Evolutionary conservation across 257 asterid species (phyloP), one percentile per base, ranked within the genome.

Genomic region (Galeopsis tetrahit): DNA sequence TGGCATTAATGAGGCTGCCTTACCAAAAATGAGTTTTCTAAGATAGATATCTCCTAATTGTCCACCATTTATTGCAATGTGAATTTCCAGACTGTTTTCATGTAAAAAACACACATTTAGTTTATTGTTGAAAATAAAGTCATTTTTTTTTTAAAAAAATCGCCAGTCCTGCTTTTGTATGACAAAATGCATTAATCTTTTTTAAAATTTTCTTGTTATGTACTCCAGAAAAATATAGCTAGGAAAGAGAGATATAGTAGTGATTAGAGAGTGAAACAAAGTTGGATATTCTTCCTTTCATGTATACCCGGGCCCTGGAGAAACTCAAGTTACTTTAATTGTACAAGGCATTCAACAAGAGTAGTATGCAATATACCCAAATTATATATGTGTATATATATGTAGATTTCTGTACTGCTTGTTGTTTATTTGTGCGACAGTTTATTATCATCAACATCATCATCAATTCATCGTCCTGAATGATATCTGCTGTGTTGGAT

Each of bases 301-400:
- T 33, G 67, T 14, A 21, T 62, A 10, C 51, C n/a, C 5, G 48
- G 10, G 48, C 35, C 28, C 59, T 53, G 52, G 33, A 62, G 57
- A 63, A 52, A 10, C 62, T 33, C 68, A 28, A 36, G 21, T 10
- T 48, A 66, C 44, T 2, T 13, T 34, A 13, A 36, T 61, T 62
- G n/a, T n/a, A 61, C 34, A 58, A 71, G 36, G 32, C 42, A 21
- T 60, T 28, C 32, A 15, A 67, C 58, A 76, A n/a, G 70, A 49
- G 43, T 44, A 15, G 5, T 42, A 10, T 39, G 70, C 64, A 32
- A 33, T 42, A 52, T 15, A 7, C 74, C 49, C 9, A 58, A 36
- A 39, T 49, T 49, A 1, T 8, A 49, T 21, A 1, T 21, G 28
- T 21, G 28, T 21, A 21, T 21, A 21, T 21, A 21, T 56, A 52